Base-by-base conservation (phyloP, 2,329 filamentous ascomycete species). In the Pseudogymnoascus pannorum region DNA sequence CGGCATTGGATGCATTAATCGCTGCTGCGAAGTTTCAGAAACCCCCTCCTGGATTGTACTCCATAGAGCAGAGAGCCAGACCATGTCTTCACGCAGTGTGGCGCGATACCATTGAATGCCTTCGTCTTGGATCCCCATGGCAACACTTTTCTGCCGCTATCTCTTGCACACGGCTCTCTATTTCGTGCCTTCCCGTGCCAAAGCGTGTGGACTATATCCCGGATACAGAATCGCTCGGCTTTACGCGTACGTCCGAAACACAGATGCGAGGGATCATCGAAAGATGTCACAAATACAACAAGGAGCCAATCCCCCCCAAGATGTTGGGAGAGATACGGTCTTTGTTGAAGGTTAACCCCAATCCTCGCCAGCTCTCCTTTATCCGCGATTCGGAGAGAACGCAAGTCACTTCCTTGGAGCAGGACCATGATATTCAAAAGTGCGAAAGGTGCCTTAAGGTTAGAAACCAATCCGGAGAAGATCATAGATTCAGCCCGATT, bases 41-140 rank as follows among this genome's bases (percentile, higher is more conserved):
- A 60, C 58, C 26, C 35, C 61, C 42, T 12, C 44, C 31, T 62
- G 42, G 57, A 36, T 44, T 35, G 57, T 18, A 57, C 40, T 62
- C 60, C 18, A 36, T 62, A 36, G 58, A 18, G 31, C 54, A 57
- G 24, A 59, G 57, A 57, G 61, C 58, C 33, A 42, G 61, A 60
- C 38, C 61, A 57, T 62, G 58, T 31, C 44, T 33, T 40, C 59
- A 60, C 59, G 44, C 40, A 4, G 58, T 62, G 35, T 40, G 57
- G 40, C 59, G 36, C 6, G 58, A 60, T 58, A 33, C 61, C 24
- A 44, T 62, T 26, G 57, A 51, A 40, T 62, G 61, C 44, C 61
- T 62, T n/a, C 61, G 51, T 29, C 60, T 59, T 57, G 61, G 61
- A 26, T 62, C 61, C 57, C 57, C 61, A 40, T 44, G 58, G 40